Base-by-base conservation (phyloP, 768 basidiomycete species). In the Pseudohyphozyma bogoriensis region DNA sequence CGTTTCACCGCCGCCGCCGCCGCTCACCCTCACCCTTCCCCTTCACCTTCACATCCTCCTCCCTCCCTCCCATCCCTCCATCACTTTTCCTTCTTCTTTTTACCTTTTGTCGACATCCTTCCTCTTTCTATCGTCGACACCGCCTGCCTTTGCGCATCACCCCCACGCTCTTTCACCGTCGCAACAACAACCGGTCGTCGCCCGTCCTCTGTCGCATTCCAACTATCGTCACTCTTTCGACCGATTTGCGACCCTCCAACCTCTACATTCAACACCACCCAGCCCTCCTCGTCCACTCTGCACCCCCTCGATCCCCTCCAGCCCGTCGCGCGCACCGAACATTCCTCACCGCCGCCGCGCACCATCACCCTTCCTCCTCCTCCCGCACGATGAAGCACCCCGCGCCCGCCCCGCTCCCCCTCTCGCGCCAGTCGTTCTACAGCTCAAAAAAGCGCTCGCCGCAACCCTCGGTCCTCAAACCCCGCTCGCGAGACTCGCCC, bases 371-470 rank as follows among this genome's bases (percentile, higher is more conserved):
- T 66, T 62, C 62, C 68, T 10, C 49, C 63, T 68, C 58, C 68
- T 62, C 59, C 56, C 51, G 49, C 51, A 56, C 72, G 70, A 55
- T 64, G 63, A 60, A 58, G 46, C 46, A 58, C 36, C 39, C 26
- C 53, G 42, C 62, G 12, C 40, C 59, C 24, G 55, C 53, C 33
- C 44, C 64, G 35, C 53, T 59, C 31, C 59, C 60, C 60, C 20
- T 33, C 57, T 32, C 59, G 65, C 22, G 40, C 58, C 5, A 18
- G 28, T 53, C 63, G 24, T 78, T 83, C 67, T 89, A 89, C 71
- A 84, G 85, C 51, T n/a, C n/a, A n/a, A 87, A 84, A 83, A 89
- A 60, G 42, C 66, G 69, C 39, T 63, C 69, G 1, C 61, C 65
- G 31, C n/a, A n/a, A n/a, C 54, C 64, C 3, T 13, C 55, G 12